phyloP scores from a whole-genome alignment of 768 basidiomycete species.

The Pleurotus cornucopiae region DNA sequence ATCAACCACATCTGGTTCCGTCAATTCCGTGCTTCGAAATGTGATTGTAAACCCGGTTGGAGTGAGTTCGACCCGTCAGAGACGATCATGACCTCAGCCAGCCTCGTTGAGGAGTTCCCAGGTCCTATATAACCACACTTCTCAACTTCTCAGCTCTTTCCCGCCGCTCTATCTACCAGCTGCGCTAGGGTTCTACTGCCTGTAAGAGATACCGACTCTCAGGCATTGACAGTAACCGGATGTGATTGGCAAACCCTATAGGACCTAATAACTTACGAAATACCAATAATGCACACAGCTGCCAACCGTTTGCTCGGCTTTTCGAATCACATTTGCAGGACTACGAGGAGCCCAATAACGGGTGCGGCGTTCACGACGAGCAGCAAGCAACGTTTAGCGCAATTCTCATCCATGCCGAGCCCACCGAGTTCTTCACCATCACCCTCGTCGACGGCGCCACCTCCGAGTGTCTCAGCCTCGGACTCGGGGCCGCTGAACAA shows the following conservation, averaged over 20 bases:
- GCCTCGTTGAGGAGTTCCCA: no score
- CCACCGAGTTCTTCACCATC: background rate
- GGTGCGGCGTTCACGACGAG: background rate
- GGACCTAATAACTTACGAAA: background rate
- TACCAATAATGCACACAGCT: constrained; percentile 2
- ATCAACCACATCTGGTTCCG: background rate
- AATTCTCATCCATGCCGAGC: background rate
- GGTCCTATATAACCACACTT: background rate
- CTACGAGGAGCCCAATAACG: background rate
- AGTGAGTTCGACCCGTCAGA: no score
- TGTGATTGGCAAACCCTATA: constrained; percentile 1
- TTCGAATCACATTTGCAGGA: constrained; percentile 10
- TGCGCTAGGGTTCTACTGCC: background rate
- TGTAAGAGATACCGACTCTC: background rate
- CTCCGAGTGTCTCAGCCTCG: background rate
- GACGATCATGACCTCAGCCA: no score
- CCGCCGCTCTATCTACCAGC: background rate
- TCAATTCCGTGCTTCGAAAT: background rate
- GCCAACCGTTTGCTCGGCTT: constrained; percentile 9
- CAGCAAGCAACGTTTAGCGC: background rate
- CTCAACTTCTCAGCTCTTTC: background rate
- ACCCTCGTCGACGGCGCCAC: background rate
- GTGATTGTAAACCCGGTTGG: background rate
- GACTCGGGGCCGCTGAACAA: background rate
- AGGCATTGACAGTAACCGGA: constrained; percentile 1